Conservation (phyloP, 2,329 filamentous ascomycete species). For the Cladophialophora chaetospira region DNA sequence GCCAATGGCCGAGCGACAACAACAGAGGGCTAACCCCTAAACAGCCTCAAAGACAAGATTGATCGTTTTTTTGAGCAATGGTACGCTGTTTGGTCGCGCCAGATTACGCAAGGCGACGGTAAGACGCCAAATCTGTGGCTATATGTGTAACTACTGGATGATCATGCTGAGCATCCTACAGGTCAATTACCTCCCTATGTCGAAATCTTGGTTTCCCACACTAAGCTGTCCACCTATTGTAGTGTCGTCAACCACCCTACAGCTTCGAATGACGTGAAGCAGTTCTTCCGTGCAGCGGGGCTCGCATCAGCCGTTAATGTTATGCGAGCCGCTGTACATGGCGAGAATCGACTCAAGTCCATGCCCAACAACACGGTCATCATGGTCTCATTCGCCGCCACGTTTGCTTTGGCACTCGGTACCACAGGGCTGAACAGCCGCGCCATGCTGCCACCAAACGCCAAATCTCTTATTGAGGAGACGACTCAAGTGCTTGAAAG, state of each 20-base stretch:
- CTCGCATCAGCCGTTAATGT: slow-evolving; percentile 74
- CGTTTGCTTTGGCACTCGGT: slow-evolving; percentile 63
- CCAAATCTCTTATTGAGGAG: slow-evolving; percentile 67
- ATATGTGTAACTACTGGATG: neutral
- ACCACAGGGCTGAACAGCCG: slow-evolving; percentile 61
- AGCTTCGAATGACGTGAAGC: slow-evolving; percentile 68
- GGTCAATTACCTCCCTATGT: slow-evolving; percentile 66
- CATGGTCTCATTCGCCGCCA: slow-evolving; percentile 76
- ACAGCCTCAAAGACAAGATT: slow-evolving; percentile 55
- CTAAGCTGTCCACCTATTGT: slow-evolving; percentile 71
- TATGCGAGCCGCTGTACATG: slow-evolving; percentile 71
- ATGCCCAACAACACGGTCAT: slow-evolving; percentile 80
- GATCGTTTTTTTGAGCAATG: slow-evolving; percentile 67
- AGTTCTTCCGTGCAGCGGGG: slow-evolving; percentile 71
- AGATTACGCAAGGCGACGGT: slow-evolving; percentile 58
- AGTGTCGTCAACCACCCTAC: slow-evolving; percentile 75
- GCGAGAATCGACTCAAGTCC: slow-evolving; percentile 67
- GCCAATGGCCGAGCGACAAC: too few relatives aligned
- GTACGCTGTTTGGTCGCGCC: slow-evolving; percentile 64
- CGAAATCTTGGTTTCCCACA: slow-evolving; percentile 73
- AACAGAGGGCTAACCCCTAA: neutral
- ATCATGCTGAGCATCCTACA: neutral
- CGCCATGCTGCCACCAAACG: slow-evolving; percentile 61
- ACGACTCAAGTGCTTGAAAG: slow-evolving; percentile 69
- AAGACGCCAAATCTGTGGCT: slow-evolving; percentile 26